These are phyloP conservation scores for Solanum okadae DNA, from an alignment of 257 asterid genomes.

Conservation along the genomic window DNA sequence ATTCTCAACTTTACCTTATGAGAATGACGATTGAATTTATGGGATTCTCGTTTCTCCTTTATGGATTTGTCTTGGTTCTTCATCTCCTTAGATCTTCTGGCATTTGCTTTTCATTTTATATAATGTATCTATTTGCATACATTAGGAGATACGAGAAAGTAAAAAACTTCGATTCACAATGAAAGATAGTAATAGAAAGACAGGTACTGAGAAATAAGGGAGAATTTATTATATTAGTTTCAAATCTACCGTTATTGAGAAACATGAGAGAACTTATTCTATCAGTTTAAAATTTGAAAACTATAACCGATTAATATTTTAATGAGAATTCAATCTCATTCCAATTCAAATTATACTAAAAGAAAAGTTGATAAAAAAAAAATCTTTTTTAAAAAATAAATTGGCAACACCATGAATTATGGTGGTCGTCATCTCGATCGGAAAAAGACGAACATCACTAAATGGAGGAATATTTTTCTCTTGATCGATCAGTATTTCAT, in stretches of 20 bases:
- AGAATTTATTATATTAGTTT: no score
- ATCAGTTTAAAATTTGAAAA: no score
- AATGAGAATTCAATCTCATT: no score
- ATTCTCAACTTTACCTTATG: background rate
- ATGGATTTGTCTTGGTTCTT: background rate
- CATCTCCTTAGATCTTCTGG: background rate
- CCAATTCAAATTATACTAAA: no score
- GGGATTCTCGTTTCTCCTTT: background rate
- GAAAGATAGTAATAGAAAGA: no score
- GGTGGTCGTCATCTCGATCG: background rate
- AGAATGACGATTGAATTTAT: background rate
- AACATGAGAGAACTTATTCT: no score
- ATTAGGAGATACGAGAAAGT: background rate
- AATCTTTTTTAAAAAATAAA: accelerated
- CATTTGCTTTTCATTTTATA: background rate
- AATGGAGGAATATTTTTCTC: background rate
- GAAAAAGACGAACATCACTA: background rate
- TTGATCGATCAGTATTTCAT: background rate
- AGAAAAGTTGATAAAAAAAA: no score
- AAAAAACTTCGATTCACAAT: no score
- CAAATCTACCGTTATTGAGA: background rate
- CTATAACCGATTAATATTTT: background rate
- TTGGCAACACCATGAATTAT: no score
- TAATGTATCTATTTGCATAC: background rate
- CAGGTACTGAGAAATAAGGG: background rate